Base-by-base conservation (phyloP, 139 green algal genomes). In the Limnomonas spitsbergensis region DNA sequence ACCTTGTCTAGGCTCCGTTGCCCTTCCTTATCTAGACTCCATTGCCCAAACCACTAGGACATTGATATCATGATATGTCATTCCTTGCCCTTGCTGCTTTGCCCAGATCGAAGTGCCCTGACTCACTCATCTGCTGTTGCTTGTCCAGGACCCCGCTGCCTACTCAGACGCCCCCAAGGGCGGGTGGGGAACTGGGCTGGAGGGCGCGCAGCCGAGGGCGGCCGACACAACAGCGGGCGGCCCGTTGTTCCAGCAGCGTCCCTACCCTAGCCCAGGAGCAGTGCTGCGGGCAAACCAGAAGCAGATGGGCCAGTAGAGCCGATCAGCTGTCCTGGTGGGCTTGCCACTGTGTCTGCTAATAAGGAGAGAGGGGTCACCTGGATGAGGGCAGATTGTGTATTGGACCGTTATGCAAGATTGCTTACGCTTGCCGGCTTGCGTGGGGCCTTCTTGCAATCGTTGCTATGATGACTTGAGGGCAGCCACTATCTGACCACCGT, bases 221-320 rank as follows among this genome's bases (percentile, higher is more conserved):
- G 92, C 92, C 9, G 92, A 96, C 84, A 93, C 92, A 66, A 96
- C 92, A 7, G 77, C 81, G 9, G 83, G 81, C 1, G 92, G 92
- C 0, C 90, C 92, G 2, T 78, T 96, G 1, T 96, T 95, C 74
- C 92, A 95, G 88, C 79, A 87, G 53, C 78, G 92, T 27, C 92
- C 92, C 2, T 96, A 96, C 78, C 92, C 92, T 35, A 80, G 81
- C 1, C 90, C 90, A 34, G 89, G 89, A 34, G 67, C 81, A 0
- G 89, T 94, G 68, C 79, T 94, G 74, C 79, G 89, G 1, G 73
- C 84, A n/a, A 94, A 94, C 75, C 78, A 88, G 34, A 87, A 90
- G 47, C n/a, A n/a, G n/a, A n/a, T n/a, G n/a, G n/a, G n/a, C n/a
- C n/a, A n/a, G n/a, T n/a, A n/a, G n/a, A n/a, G n/a, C n/a, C n/a